Evolutionary conservation across 1,284 basidiomycete genomes (phyloP).

Genomic region (Pseudozyma tsukubaensis): DNA sequence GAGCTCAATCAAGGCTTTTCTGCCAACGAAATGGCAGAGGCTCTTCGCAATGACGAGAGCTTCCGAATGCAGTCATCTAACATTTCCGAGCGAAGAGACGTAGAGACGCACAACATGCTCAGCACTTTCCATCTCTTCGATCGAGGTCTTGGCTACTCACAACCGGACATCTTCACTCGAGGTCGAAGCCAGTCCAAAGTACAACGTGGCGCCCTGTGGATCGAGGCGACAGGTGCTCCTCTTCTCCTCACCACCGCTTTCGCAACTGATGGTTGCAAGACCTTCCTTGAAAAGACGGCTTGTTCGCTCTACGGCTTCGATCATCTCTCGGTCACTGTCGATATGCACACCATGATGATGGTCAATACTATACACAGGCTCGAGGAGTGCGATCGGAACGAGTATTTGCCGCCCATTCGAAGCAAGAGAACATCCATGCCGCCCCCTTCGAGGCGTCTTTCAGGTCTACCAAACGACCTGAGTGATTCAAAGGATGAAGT

Average conservation of each 20-base stretch:
- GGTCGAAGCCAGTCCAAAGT: constrained; percentile 6
- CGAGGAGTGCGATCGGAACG: constrained; percentile 48
- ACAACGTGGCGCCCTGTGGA: constrained; percentile 26
- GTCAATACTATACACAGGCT: constrained; percentile 30
- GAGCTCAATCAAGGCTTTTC: constrained; percentile 47
- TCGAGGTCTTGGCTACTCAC: constrained; percentile 45
- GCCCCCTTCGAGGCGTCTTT: constrained; percentile 16
- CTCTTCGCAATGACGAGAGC: constrained; percentile 21
- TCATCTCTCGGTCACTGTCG: constrained; percentile 27
- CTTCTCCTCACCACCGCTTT: constrained; percentile 44
- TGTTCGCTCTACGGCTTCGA: constrained; percentile 45
- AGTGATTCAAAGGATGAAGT: constrained; percentile 12
- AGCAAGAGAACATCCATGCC: constrained; percentile 26
- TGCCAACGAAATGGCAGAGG: constrained; percentile 35
- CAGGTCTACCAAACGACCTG: constrained; percentile 23
- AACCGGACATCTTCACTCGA: constrained; percentile 31
- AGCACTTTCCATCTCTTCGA: constrained; percentile 45
- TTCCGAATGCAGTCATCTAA: constrained; percentile 14
- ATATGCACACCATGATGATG: constrained; percentile 47
- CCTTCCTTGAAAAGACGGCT: constrained; percentile 46
- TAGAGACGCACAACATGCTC: constrained; percentile 32
- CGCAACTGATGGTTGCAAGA: constrained; percentile 45
- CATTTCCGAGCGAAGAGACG: constrained; percentile 31
- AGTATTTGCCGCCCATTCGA: constrained; percentile 30
- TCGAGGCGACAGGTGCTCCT: constrained; percentile 46